Evolutionary conservation across 2,329 filamentous ascomycete genomes (phyloP).

Genomic region (Beauveria medogensis): DNA sequence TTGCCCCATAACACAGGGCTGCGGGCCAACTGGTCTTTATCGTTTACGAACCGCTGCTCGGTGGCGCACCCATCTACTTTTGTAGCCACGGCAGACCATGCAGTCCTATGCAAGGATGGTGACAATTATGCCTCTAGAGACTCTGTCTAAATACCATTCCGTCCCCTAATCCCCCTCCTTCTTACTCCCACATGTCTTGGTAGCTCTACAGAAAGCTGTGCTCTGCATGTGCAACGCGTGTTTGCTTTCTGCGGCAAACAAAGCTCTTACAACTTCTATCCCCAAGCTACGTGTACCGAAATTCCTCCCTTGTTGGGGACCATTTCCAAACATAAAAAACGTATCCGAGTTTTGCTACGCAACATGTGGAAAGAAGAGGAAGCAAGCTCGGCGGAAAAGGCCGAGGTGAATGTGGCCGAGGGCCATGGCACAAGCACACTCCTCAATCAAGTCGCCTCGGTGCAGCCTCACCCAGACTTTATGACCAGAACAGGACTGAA

Average conservation of each 20-base stretch:
- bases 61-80: constrained; percentile 8
- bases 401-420: neutral
- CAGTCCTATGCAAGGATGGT: neutral
- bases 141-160: neutral
- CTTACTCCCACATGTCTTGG: neutral
- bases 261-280: neutral
- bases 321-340: too few species aligned
- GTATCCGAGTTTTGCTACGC: neutral
- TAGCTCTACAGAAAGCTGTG: neutral
- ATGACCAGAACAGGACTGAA: constrained; percentile 31
- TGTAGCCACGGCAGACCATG: neutral
- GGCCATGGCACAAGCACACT: neutral
- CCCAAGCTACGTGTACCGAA: neutral
- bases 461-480: constrained; percentile 17
- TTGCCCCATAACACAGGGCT: neutral
- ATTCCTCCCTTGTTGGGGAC: neutral
- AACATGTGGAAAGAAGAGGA: constrained; percentile 8
- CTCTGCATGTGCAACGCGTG: constrained; percentile 4
- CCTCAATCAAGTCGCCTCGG: constrained; percentile 1
- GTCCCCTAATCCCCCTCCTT: neutral
- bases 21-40: neutral
- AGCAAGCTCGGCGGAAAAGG: constrained; percentile 4
- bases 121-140: constrained; percentile 2
- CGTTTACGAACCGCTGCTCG: neutral
- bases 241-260: constrained; percentile 8